Evolutionary conservation across 192 early-diverging fungal genomes (phyloP).

Genomic region (Rhizoclosmatium sp.): DNA sequence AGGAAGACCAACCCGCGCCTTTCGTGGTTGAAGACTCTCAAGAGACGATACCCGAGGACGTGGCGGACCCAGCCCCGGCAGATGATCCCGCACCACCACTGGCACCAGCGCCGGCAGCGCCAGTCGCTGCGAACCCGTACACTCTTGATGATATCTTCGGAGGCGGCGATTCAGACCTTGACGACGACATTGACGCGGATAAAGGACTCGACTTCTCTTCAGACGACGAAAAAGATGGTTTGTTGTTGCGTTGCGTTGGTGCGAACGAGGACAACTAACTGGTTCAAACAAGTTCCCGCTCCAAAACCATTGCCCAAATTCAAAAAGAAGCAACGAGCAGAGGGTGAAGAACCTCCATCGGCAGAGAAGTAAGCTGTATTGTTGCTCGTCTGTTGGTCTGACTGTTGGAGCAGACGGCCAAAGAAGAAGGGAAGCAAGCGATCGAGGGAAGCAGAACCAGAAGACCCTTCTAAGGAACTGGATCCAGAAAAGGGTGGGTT

Average conservation of each 20-base stretch:
- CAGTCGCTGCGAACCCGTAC: background rate
- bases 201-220: constrained; percentile 26
- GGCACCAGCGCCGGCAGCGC: background rate
- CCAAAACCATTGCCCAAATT: constrained; percentile 45
- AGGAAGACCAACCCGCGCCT: background rate
- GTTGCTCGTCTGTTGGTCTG: background rate
- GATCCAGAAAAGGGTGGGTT: constrained; percentile 31
- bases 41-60: background rate
- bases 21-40: background rate
- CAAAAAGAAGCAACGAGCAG: constrained; percentile 42
- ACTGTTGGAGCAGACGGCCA: constrained; percentile 31
- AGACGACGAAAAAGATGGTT: constrained; percentile 38
- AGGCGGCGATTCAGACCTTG: constrained; percentile 43
- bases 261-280: background rate
- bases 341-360: background rate
- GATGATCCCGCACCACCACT: background rate
- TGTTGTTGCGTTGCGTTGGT: background rate
- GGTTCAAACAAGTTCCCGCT: constrained; percentile 3
- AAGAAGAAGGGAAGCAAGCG: constrained; percentile 41
- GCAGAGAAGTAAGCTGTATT: constrained; percentile 2
- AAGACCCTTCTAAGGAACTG: constrained; percentile 4
- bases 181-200: constrained; percentile 44
- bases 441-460: constrained; percentile 15
- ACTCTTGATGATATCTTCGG: constrained; percentile 35
- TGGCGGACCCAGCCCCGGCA: background rate